These are phyloP conservation scores for Thalassiosira hispida DNA, from an alignment of 352 stramenopile genomes.

Conservation along the genomic window DNA sequence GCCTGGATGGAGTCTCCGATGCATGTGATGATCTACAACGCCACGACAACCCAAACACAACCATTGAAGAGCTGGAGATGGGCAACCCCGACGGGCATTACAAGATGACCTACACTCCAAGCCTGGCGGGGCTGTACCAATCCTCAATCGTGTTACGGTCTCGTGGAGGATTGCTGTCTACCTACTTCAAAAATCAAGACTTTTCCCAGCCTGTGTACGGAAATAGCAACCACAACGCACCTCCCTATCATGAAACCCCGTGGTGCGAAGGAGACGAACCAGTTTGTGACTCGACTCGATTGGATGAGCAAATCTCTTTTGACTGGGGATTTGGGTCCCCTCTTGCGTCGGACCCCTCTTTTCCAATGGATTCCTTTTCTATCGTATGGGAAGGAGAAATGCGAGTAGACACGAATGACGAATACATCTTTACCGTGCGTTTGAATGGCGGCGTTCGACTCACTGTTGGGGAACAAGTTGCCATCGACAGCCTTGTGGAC, in stretches of 20 bases:
- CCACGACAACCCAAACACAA: conserved; percentile 29
- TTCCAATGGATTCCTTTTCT: conserved; percentile 86
- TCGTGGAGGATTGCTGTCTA: conserved; percentile 89
- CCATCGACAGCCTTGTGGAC: conserved; percentile 76
- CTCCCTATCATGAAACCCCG: conserved; percentile 43
- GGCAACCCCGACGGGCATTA: conserved; percentile 87
- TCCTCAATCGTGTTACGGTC: conserved; percentile 86
- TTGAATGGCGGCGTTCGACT: conserved; percentile 88
- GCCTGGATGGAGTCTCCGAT: conserved; percentile 70
- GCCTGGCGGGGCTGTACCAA: conserved; percentile 87
- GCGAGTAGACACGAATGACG: conserved; percentile 65
- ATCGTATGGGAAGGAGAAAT: conserved; percentile 81
- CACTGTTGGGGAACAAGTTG: conserved; percentile 81
- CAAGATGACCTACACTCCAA: conserved; percentile 85
- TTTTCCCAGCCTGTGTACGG: conserved; percentile 86
- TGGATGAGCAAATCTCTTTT: conserved; percentile 89
- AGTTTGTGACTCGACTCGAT: conserved; percentile 79
- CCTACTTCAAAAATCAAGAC: conserved; percentile 90
- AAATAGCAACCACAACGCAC: conserved; percentile 49
- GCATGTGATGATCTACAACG: conserved; percentile 33
- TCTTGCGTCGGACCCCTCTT: conserved; percentile 52
- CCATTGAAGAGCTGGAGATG: conserved; percentile 46
- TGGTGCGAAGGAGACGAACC: conserved; percentile 73
- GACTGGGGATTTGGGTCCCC: conserved; percentile 86
- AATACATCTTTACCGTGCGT: conserved; percentile 87